These are phyloP conservation scores for Kuraishia ogatae DNA, from an alignment of 805 yeast species.

Conservation along the genomic window DNA sequence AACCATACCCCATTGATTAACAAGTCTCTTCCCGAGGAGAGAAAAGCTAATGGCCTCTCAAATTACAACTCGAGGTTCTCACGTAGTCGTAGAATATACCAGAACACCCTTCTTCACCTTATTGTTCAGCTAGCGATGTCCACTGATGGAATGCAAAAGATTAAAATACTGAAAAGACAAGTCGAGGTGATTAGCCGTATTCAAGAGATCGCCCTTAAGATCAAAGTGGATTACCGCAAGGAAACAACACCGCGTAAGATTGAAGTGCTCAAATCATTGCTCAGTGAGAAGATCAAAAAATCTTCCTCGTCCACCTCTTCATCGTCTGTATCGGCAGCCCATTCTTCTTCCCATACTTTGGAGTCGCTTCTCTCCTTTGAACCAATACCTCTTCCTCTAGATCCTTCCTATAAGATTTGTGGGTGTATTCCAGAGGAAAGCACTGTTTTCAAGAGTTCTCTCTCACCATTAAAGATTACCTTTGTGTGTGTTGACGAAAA, in stretches of 20 bases:
- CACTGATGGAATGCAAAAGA: slow-evolving; percentile 16
- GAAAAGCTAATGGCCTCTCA: neutral
- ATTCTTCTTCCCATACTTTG: neutral
- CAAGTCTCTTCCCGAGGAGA: neutral
- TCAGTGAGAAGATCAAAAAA: slow-evolving; percentile 42
- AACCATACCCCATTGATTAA: neutral
- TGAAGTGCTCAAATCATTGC: slow-evolving; percentile 52
- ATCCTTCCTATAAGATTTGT: slow-evolving; percentile 64
- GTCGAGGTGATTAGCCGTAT: slow-evolving; percentile 60
- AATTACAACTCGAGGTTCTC: neutral
- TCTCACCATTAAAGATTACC: slow-evolving; percentile 80
- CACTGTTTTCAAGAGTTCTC: slow-evolving; percentile 82
- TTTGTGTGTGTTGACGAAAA: slow-evolving; percentile 43
- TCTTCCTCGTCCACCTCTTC: slow-evolving; percentile 1
- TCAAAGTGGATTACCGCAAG: slow-evolving; percentile 47
- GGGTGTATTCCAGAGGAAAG: slow-evolving; percentile 78
- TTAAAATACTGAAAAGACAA: slow-evolving; percentile 34
- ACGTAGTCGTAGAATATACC: slow-evolving; percentile 9
- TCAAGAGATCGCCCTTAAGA: slow-evolving; percentile 52
- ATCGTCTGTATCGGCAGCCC: neutral
- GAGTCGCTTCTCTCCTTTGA: slow-evolving; percentile 27
- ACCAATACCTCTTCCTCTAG: slow-evolving; percentile 70
- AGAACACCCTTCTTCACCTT: slow-evolving; percentile 19
- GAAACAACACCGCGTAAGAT: slow-evolving; percentile 74
- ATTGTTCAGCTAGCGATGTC: slow-evolving; percentile 15